A percentile compares a stretch with the other conserved stretches of the same genome.
These are phyloP conservation scores for Barnettozyma hawaiiensis DNA, from an alignment of 1,139 yeast species.

Conservation along the genomic window DNA sequence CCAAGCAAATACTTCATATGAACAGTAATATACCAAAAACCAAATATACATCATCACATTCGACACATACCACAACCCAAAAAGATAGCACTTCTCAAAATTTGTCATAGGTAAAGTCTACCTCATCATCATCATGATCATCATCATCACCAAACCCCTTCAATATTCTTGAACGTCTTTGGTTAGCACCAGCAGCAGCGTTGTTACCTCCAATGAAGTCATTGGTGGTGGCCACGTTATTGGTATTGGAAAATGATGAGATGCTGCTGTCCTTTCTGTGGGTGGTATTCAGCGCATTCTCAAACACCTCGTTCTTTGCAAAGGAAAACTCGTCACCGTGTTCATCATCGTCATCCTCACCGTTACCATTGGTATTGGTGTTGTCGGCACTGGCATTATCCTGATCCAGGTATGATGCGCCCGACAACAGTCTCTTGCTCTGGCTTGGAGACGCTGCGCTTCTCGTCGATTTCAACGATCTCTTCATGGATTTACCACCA, in stretches of 20 bases:
- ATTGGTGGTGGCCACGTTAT: conserved; percentile 16
- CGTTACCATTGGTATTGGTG: too few relatives aligned
- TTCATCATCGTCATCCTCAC: conserved; percentile 1
- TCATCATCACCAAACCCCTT: not conserved
- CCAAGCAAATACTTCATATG: too few relatives aligned
- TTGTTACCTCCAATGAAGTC: conserved; percentile 17
- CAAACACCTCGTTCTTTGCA: conserved; percentile 4
- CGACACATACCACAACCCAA: not conserved
- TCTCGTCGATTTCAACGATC: conserved; percentile 13
- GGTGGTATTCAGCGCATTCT: not conserved
- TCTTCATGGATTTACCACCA: conserved; percentile 21
- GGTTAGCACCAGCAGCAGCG: too few relatives aligned
- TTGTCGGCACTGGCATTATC: not conserved
- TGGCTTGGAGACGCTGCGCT: conserved; percentile 3
- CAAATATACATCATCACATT: too few relatives aligned
- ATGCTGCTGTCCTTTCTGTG: conserved; percentile 18
- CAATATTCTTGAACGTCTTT: conserved; percentile 1
- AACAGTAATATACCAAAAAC: too few relatives aligned
- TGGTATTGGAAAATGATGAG: conserved; percentile 17
- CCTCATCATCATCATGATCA: too few relatives aligned
- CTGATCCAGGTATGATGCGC: conserved; percentile 8
- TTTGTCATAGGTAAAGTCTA: not conserved
- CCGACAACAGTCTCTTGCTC: conserved; percentile 16
- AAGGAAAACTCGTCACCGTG: conserved; percentile 8
- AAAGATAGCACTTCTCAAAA: not conserved